These are phyloP conservation scores for Ophiognomonia clavigignenti-juglandacearum DNA, from an alignment of 2,329 filamentous ascomycete genomes.

Conservation along the genomic window DNA sequence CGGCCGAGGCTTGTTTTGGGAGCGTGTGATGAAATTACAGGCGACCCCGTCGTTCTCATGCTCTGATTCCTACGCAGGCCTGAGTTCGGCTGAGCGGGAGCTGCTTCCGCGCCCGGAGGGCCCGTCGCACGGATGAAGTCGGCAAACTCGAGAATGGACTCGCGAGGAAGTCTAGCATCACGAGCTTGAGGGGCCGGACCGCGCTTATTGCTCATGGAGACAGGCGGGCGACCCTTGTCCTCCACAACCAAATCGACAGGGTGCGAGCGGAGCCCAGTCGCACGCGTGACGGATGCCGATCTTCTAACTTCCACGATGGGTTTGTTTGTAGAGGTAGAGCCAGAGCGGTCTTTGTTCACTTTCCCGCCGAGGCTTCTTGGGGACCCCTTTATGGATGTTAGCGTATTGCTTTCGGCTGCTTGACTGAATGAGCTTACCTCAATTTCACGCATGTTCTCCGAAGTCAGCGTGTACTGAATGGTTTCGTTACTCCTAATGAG, in stretches of 20 bases:
- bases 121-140: slow-evolving; percentile 87
- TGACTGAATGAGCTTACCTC: slow-evolving; percentile 49
- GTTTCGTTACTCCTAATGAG: slow-evolving; percentile 79
- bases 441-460: slow-evolving; percentile 71
- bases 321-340: slow-evolving; percentile 42
- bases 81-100: slow-evolving; percentile 20
- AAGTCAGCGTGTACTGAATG: slow-evolving; percentile 76
- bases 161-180: slow-evolving; percentile 66
- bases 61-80: slow-evolving; percentile 15
- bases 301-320: slow-evolving; percentile 30
- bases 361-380: slow-evolving; percentile 23
- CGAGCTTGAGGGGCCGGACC: slow-evolving; percentile 45
- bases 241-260: slow-evolving; percentile 22
- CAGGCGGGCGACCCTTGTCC: slow-evolving; percentile 23
- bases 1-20: slow-evolving; percentile 34
- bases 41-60: slow-evolving; percentile 26
- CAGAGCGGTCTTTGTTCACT: slow-evolving; percentile 36
- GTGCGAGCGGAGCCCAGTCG: slow-evolving; percentile 33
- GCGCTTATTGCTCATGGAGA: slow-evolving; percentile 28
- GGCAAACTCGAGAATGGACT: slow-evolving; percentile 77
- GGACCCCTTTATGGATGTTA: slow-evolving; percentile 9
- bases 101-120: slow-evolving; percentile 46
- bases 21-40: slow-evolving; percentile 20
- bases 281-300: slow-evolving; percentile 27
- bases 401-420: not conserved